A percentile compares a stretch with the other conserved stretches of the same genome.
Conservation (phyloP, 2,329 filamentous ascomycete species). For the Dothideomycetidae sp. region DNA sequence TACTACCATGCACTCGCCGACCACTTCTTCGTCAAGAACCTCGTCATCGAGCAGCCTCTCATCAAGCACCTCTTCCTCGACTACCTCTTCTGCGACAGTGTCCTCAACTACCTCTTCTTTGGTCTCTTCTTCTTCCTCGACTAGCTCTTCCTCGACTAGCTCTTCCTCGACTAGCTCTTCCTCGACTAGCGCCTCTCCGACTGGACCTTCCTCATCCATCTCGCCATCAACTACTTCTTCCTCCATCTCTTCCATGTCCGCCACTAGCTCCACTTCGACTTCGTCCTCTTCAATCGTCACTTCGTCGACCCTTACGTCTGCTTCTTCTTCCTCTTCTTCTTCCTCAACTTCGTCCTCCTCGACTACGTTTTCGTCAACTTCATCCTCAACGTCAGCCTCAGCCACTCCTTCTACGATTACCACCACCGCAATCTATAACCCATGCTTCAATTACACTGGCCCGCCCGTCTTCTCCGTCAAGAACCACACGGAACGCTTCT, state of each 20-base stretch:
- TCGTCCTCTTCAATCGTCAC: neutral
- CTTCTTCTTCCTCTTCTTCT: too few relatives aligned
- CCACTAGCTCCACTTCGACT: neutral
- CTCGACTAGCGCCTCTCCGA: neutral
- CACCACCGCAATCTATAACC: too few relatives aligned
- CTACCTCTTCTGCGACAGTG: conserved; percentile 9
- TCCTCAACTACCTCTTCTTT: conserved; percentile 8
- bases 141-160: too few relatives aligned
- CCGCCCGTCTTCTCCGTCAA: too few relatives aligned
- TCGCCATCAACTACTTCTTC: conserved; percentile 8
- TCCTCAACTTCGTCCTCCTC: conserved; percentile 13
- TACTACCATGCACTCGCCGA: too few relatives aligned
- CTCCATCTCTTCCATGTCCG: conserved; percentile 11
- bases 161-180: too few relatives aligned
- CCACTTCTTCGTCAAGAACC: too few relatives aligned
- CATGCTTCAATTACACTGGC: too few relatives aligned
- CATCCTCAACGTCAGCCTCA: conserved; percentile 10
- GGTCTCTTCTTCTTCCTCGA: conserved; percentile 4
- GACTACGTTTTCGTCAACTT: conserved; percentile 13
- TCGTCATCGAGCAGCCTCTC: too few relatives aligned
- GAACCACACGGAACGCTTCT: too few relatives aligned
- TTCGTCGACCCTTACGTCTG: neutral
- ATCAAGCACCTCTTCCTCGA: too few relatives aligned
- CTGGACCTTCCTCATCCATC: conserved; percentile 1
- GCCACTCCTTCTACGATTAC: too few relatives aligned